Evolutionary conservation across 2,329 filamentous ascomycete genomes (phyloP).

Genomic region (Botrytis squamosa): DNA sequence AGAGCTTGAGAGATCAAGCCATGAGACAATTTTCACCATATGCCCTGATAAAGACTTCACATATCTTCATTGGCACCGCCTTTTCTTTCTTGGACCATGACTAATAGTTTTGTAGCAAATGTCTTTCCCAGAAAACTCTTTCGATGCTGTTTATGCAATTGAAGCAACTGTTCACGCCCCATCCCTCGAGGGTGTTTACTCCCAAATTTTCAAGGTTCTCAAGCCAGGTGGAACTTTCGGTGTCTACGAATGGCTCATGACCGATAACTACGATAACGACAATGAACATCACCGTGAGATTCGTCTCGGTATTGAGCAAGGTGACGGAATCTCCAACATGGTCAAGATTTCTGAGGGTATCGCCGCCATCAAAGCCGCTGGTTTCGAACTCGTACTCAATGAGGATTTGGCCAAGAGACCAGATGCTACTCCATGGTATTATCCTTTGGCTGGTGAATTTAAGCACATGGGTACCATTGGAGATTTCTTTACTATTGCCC

Average conservation of each 20-base stretch:
- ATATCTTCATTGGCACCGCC: neutral
- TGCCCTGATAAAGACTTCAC: neutral
- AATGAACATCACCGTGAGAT: slow-evolving; percentile 86
- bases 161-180: slow-evolving; percentile 96
- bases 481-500: slow-evolving; percentile 78
- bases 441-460: slow-evolving; percentile 81
- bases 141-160: slow-evolving; percentile 95
- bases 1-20: slow-evolving; percentile 10
- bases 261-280: slow-evolving; percentile 86
- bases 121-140: slow-evolving; percentile 86
- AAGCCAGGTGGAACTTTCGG: slow-evolving; percentile 96
- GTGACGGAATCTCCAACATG: slow-evolving; percentile 98
- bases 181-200: slow-evolving; percentile 86
- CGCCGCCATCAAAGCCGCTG: slow-evolving; percentile 79
- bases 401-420: slow-evolving; percentile 81
- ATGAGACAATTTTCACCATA: slow-evolving; percentile 13
- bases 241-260: slow-evolving; percentile 99
- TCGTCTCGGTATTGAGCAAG: slow-evolving; percentile 90
- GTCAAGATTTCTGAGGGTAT: slow-evolving; percentile 80
- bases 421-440: slow-evolving; percentile 87
- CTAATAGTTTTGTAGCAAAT: slow-evolving; percentile 64
- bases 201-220: slow-evolving; percentile 88
- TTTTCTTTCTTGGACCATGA: neutral
- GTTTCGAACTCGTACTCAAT: slow-evolving; percentile 78
- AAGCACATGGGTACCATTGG: slow-evolving; percentile 76